Percentiles rank a stretch among this genome's conserved stretches.
Evolutionary conservation across 768 basidiomycete species (phyloP).

Genomic region (Pleurotus giganteus): DNA sequence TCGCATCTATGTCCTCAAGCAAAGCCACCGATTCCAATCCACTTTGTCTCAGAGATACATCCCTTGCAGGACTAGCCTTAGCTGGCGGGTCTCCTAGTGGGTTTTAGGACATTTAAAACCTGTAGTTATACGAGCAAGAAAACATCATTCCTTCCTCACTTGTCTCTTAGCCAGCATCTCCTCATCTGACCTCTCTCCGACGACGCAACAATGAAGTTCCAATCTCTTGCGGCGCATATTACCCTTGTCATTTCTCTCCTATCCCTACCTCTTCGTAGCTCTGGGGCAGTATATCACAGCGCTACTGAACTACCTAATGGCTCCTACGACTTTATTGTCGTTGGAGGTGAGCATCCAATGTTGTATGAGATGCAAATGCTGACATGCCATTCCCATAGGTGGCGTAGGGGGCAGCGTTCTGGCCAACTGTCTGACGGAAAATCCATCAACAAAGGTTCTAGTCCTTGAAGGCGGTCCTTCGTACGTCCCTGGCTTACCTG

Average conservation of each 20-base stretch:
- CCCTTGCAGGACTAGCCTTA: too few relatives aligned
- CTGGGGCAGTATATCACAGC: neutral
- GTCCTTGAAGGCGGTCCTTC: too few relatives aligned
- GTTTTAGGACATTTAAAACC: too few relatives aligned
- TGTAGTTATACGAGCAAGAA: too few relatives aligned
- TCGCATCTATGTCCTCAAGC: too few relatives aligned
- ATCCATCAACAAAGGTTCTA: constrained; percentile 19
- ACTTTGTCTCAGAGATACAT: too few relatives aligned
- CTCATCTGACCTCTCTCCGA: too few relatives aligned
- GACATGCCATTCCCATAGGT: constrained; percentile 20
- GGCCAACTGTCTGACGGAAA: constrained; percentile 23
- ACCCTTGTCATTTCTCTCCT: neutral
- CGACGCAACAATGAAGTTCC: neutral
- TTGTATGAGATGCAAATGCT: neutral
- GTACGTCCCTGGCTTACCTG: neutral
- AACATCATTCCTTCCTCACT: too few relatives aligned
- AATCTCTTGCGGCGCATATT: neutral
- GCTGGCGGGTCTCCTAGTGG: too few relatives aligned
- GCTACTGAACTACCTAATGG: neutral
- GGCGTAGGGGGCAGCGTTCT: constrained; percentile 23
- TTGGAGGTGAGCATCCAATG: constrained; percentile 23
- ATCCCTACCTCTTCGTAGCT: neutral
- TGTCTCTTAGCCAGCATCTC: too few relatives aligned
- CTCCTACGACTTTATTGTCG: constrained; percentile 28
- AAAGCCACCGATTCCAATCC: too few relatives aligned